A percentile compares a stretch with the other conserved stretches of the same genome.
Conservation (phyloP, 768 basidiomycete species). For the Trichaptum fuscoviolaceum region DNA sequence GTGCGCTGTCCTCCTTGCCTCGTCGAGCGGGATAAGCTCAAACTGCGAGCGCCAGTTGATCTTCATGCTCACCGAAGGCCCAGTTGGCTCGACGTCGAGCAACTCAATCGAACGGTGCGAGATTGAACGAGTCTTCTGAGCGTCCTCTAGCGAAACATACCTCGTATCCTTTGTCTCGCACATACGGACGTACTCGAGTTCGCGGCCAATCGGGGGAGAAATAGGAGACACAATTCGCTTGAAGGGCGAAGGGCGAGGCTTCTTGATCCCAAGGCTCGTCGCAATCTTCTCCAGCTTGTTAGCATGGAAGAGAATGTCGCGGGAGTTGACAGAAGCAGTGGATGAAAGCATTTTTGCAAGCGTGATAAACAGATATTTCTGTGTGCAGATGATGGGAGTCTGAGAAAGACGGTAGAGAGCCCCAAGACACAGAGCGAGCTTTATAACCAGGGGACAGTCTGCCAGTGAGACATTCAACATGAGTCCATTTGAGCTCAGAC, state of each 20-base stretch:
- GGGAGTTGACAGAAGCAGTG: background rate
- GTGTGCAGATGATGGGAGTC: background rate
- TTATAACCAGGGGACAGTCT: background rate
- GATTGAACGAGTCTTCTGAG: background rate
- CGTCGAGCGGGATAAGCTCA: background rate
- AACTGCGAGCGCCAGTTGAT: background rate
- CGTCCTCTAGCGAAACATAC: background rate
- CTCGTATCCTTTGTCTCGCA: background rate
- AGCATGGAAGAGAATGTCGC: background rate
- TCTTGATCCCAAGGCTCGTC: background rate
- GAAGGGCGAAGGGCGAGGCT: background rate
- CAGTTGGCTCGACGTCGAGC: background rate
- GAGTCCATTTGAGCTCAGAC: background rate
- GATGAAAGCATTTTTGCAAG: background rate
- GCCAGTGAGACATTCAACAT: background rate
- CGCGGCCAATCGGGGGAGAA: background rate
- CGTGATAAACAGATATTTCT: background rate
- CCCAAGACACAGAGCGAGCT: background rate
- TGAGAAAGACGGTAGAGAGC: background rate
- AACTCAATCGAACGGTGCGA: background rate
- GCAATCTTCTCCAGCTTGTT: background rate
- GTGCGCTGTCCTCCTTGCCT: background rate
- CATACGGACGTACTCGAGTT: background rate
- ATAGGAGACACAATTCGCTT: background rate
- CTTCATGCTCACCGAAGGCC: background rate